These are phyloP conservation scores for Fusarium nematophilum DNA, from an alignment of 2,329 filamentous ascomycete genomes.

Conservation along the genomic window DNA sequence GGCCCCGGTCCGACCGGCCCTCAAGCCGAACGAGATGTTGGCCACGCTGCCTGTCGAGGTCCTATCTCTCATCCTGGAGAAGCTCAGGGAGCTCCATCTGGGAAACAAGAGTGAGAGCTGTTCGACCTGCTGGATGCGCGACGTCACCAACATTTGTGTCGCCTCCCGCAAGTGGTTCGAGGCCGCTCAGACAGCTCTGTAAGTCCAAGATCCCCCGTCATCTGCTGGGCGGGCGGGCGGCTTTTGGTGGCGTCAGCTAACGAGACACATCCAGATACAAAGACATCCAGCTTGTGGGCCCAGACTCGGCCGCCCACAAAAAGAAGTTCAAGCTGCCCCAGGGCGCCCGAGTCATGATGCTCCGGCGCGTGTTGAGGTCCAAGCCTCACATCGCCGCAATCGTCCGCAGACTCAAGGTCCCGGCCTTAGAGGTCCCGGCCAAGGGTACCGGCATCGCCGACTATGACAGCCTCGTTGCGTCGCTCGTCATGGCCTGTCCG, in stretches of 20 bases:
- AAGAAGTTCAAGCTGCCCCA: slow-evolving; percentile 67
- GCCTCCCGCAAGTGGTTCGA: slow-evolving; percentile 64
- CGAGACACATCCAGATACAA: slow-evolving; percentile 58
- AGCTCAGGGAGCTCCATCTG: slow-evolving; percentile 65
- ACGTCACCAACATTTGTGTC: slow-evolving; percentile 63
- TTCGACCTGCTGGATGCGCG: slow-evolving; percentile 74
- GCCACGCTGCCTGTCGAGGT: slow-evolving; percentile 69
- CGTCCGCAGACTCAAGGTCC: slow-evolving; percentile 68
- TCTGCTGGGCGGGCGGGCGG: neutral
- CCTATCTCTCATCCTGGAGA: slow-evolving; percentile 65
- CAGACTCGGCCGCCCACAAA: slow-evolving; percentile 65
- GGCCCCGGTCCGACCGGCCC: slow-evolving; percentile 38
- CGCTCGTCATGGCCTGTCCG: slow-evolving; percentile 72
- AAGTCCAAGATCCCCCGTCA: slow-evolving; percentile 41
- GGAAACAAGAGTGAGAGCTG: slow-evolving; percentile 62
- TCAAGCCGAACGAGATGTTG: slow-evolving; percentile 63
- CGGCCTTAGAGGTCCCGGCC: slow-evolving; percentile 56
- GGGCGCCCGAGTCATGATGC: slow-evolving; percentile 64
- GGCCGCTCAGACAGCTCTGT: slow-evolving; percentile 63
- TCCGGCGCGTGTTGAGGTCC: slow-evolving; percentile 67
- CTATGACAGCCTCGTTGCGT: slow-evolving; percentile 69
- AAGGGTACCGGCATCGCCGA: slow-evolving; percentile 53
- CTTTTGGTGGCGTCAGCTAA: slow-evolving; percentile 26
- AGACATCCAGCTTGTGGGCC: slow-evolving; percentile 68
- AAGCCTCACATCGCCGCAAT: slow-evolving; percentile 64